phyloP scores from a whole-genome alignment of 495 filamentous ascomycete genomes.

The Neurospora sp. region DNA sequence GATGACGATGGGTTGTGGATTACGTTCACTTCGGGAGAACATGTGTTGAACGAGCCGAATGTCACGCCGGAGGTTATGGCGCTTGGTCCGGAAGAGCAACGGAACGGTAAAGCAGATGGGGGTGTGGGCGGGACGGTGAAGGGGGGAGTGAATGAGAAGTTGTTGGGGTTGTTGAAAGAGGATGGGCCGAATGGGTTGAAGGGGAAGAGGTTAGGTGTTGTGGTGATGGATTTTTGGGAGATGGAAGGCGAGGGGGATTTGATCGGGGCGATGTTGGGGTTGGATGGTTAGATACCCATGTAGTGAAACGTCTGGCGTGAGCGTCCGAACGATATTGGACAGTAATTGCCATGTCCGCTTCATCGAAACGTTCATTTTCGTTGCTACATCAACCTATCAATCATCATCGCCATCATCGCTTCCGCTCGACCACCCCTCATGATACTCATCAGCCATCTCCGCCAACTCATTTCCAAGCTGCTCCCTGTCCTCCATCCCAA shows the following conservation, averaged over 20 bases:
- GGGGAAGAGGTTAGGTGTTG: not conserved
- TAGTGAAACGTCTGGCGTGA: not conserved
- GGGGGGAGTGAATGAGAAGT: not conserved
- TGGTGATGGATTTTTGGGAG: not conserved
- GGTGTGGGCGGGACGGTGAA: not conserved
- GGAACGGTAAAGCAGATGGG: not conserved
- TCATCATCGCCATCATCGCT: conserved; percentile 74
- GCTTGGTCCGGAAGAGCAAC: not conserved
- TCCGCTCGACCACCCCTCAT: conserved; percentile 81
- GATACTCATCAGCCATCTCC: conserved; percentile 77
- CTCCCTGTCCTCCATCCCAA: conserved; percentile 72
- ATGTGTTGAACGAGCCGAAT: conserved; percentile 30
- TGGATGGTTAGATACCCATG: not conserved
- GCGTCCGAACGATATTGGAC: not conserved
- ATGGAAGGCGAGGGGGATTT: not conserved
- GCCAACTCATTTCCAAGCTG: conserved; percentile 70
- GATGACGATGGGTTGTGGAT: conserved; percentile 33
- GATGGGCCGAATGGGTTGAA: not conserved
- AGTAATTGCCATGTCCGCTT: conserved; percentile 33
- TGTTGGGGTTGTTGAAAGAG: not conserved
- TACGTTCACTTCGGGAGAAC: conserved; percentile 38
- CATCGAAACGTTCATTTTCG: conserved; percentile 18
- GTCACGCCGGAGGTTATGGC: conserved; percentile 40
- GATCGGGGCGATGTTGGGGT: not conserved
- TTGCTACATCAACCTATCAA: conserved; percentile 1